Base-by-base conservation (phyloP, 208 protist genomes). In the Spongospora subterranea region DNA sequence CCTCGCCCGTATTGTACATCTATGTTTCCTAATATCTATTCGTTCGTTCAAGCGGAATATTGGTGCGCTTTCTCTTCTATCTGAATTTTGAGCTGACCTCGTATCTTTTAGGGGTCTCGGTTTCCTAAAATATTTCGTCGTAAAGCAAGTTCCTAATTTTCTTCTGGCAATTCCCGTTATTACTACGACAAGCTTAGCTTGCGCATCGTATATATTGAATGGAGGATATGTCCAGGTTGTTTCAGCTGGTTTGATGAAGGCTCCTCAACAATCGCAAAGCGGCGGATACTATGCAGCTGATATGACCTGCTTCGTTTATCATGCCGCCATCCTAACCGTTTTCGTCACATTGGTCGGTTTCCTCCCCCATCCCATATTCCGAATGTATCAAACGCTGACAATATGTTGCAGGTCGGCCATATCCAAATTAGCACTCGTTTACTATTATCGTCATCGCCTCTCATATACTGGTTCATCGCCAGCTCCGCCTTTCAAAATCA, bases 121-220 rank as follows among this genome's bases (percentile, higher is more conserved):
- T 13, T 1, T 46, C 11, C 40, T 89, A 0, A 39, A 46, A 40
- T 89, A 89, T 46, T 89, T 20, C n/a, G n/a, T 13, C 29, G 24
- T 89, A 13, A 89, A 89, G 38, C 88, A 89, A 40, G 29, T 43
- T 46, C 88, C 88, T 17, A 89, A 89, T 46, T 89, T 89, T 29
- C 41, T 54, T n/a, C 88, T 89, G n/a, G 88, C 88, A n/a, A 35
- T 40, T n/a, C 88, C 88, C 6, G 88, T 46, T 54, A 17, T 89
- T 0, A 6, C 29, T 0, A 20, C 29, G 20, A 60, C 88, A 24
- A 46, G 35, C 88, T 17, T 40, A 13, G 17, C 41, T 0, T 38
- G 38, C 38, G 40, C 46, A 0, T 54, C 41, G 0, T 89, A 35
- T 40, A 11, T 13, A 17, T 35, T 39, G 71, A 54, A n/a, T n/a